Evolutionary conservation across 352 stramenopile species (phyloP), one percentile per base, ranked within the genome.

Genomic region (Pythium utonaiense): DNA sequence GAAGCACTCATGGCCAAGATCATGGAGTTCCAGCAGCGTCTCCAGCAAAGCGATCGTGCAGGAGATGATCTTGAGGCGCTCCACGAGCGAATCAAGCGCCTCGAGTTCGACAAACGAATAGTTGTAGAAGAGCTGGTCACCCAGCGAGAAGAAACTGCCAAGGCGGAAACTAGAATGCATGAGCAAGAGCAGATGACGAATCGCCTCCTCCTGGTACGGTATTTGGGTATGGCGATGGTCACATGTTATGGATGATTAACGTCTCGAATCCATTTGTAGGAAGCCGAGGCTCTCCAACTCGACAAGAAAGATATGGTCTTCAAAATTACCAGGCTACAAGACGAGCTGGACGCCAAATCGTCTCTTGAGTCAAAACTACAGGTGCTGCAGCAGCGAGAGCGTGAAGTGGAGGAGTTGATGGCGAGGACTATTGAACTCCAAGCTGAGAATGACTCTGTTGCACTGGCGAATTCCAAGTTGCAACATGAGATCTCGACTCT

Each of bases 1-100:
- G 75, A 86, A 44, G 19, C 70, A 2, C 53, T 90, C 31, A 78
- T 79, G 74, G 58, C 53, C 40, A 88, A 90, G 62, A 74, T 88
- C 19, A 42, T 87, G 14, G 73, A 73, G 6, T 74, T 86, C 10
- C 78, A 90, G 57, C 76, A 77, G 19, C 68, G 62, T 24, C 62
- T 90, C 16, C 76, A 86, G 41, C 60, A 64, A 17, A 74, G 41
- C 17, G 51, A 78, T 14, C 66, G 65, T 13, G 47, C 53, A 6
- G 44, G 34, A 13, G 70, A 71, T 16, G 60, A 76, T 21, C n/a
- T 69, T 9, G 66, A 78, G 10, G 68, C 63, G 1, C 53, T 87
- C 17, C 33, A 74, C n/a, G 63, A 53, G 22, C 60, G 70, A 28
- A 75, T 82, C 27, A 66, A 57, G 3, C 54, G 24, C 22, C 45